These are phyloP conservation scores for Paspalum notatum DNA, from an alignment of 176 grass and related monocot species.

Conservation along the genomic window DNA sequence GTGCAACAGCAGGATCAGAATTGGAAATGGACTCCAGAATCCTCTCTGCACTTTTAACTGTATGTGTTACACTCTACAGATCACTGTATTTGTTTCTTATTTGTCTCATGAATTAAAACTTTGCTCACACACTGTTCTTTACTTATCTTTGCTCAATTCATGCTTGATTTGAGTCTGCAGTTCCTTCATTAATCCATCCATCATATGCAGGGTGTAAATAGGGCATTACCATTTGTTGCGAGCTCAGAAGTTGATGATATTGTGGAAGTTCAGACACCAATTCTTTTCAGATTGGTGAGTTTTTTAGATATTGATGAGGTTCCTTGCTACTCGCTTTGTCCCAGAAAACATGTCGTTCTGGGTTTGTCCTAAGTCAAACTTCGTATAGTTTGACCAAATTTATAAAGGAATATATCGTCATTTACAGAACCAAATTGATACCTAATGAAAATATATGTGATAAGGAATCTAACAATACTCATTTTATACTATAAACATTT, in stretches of 20 bases:
- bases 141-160: conserved; percentile 26
- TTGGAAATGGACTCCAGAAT: conserved; percentile 92
- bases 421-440: too few relatives aligned
- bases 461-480: too few relatives aligned
- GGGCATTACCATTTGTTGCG: conserved; percentile 94
- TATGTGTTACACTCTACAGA: conserved; percentile 46
- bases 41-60: conserved; percentile 87
- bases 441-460: too few relatives aligned
- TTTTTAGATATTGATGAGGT: conserved; percentile 19
- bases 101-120: not conserved
- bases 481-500: too few relatives aligned
- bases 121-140: conserved; percentile 6
- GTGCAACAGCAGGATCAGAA: conserved; percentile 56
- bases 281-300: conserved; percentile 93
- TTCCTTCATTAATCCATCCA: conserved; percentile 32
- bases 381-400: too few relatives aligned
- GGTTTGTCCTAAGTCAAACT: too few relatives aligned
- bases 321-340: too few relatives aligned
- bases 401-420: too few relatives aligned
- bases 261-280: conserved; percentile 85
- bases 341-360: too few relatives aligned
- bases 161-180: not conserved
- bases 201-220: conserved; percentile 85
- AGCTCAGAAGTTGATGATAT: conserved; percentile 95
- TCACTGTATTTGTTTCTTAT: conserved; percentile 21